Evolutionary conservation across 2,329 filamentous ascomycete species (phyloP).

Genomic region (Graphilbum ipis-grandicollis): DNA sequence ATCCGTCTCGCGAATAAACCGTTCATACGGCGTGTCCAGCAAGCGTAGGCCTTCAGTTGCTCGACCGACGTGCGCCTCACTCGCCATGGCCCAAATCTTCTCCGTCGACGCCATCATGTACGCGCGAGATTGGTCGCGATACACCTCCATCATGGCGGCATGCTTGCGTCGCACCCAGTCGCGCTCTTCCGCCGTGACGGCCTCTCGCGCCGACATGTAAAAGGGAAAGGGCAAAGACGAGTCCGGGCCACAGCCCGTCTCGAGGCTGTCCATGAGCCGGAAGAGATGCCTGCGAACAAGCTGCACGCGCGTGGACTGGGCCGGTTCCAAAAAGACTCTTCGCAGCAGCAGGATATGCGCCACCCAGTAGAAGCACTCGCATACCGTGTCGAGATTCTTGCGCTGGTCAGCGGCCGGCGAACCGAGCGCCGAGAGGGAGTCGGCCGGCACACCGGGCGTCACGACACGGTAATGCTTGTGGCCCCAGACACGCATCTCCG

Average conservation of each 20-base stretch:
- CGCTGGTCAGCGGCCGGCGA: not conserved
- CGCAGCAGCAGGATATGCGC: not conserved
- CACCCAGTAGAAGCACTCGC: not conserved
- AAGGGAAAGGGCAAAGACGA: not conserved
- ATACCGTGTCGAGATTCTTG: not conserved
- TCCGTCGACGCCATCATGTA: not conserved
- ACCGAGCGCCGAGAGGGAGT: too few relatives aligned
- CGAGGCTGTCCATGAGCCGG: not conserved
- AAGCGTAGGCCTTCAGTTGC: not conserved
- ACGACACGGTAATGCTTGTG: not conserved
- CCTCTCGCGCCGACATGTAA: not conserved
- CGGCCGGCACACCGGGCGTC: not conserved
- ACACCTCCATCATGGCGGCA: not conserved
- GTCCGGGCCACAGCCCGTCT: not conserved
- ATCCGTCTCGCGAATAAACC: too few relatives aligned
- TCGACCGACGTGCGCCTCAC: not conserved
- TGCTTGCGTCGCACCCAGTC: not conserved
- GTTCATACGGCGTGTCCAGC: too few relatives aligned
- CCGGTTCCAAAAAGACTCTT: not conserved
- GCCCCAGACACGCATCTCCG: not conserved
- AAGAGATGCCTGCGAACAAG: not conserved
- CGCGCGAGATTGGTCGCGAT: not conserved
- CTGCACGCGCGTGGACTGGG: not conserved
- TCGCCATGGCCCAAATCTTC: not conserved
- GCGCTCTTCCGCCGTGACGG: not conserved